Percentiles rank a stretch among this genome's conserved stretches.
phyloP scores from a whole-genome alignment of 208 protist genomes.

The Leishmania amazonensis region DNA sequence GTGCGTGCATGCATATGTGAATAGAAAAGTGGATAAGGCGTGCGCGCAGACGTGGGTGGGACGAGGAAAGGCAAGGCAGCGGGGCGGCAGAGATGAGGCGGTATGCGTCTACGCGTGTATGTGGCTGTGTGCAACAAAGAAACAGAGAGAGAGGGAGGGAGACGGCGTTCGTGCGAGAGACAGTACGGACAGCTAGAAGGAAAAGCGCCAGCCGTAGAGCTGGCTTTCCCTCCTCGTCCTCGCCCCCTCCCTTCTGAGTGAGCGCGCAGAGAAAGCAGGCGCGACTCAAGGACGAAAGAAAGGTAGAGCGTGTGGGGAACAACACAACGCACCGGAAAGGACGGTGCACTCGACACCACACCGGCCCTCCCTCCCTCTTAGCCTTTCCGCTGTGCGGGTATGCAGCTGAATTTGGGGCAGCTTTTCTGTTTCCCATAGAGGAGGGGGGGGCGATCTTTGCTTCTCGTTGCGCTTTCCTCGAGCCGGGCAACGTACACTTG shows the following conservation, averaged over 20 bases:
- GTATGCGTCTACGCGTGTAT: background rate
- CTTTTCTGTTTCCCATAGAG: background rate
- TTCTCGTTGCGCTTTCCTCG: background rate
- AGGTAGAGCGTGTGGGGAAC: background rate
- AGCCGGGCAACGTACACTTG: background rate
- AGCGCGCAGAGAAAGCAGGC: background rate
- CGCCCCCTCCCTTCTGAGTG: background rate
- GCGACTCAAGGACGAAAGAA: background rate
- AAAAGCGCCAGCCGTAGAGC: background rate
- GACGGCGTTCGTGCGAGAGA: background rate
- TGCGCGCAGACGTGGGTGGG: background rate
- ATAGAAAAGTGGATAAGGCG: background rate
- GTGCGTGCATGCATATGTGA: background rate
- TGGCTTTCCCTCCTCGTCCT: background rate
- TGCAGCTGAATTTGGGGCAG: background rate
- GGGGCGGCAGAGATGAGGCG: background rate
- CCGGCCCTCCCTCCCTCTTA: background rate
- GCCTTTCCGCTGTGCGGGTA: background rate
- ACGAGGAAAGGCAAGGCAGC: background rate
- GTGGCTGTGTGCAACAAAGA: background rate
- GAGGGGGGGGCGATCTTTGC: too few species aligned
- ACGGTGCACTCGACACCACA: background rate
- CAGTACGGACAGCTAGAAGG: background rate
- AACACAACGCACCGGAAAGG: background rate
- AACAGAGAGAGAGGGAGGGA: background rate